Percentiles rank a stretch among this genome's conserved stretches.
These are phyloP conservation scores for Diaporthe citrichinensis DNA, from an alignment of 2,329 filamentous ascomycete species.

Conservation along the genomic window DNA sequence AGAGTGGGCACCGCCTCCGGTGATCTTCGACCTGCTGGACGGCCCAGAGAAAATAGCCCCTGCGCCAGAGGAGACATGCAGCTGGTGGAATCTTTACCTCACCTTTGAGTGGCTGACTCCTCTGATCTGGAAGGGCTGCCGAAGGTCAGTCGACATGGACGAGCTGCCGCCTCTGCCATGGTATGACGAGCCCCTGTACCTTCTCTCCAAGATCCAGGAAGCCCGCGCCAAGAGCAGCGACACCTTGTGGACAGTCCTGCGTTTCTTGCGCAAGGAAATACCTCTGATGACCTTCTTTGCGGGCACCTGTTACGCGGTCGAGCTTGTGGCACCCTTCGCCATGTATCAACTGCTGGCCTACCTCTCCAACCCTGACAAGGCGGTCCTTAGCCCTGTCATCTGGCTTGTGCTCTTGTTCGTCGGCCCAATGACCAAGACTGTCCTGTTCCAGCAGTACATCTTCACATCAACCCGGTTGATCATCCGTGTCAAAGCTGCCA, in stretches of 20 bases:
- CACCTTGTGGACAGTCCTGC: conserved; percentile 61
- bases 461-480: conserved; percentile 70
- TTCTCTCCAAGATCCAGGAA: conserved; percentile 59
- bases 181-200: conserved; percentile 68
- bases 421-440: conserved; percentile 63
- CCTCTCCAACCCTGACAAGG: conserved; percentile 58
- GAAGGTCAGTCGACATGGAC: conserved; percentile 60
- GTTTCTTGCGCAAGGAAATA: conserved; percentile 60
- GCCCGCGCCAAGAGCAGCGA: conserved; percentile 59
- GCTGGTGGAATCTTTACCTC: conserved; percentile 66
- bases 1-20: conserved; percentile 63
- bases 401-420: conserved; percentile 69
- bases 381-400: conserved; percentile 47
- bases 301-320: conserved; percentile 55
- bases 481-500: conserved; percentile 68
- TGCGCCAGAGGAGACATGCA: conserved; percentile 66
- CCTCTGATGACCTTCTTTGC: conserved; percentile 61
- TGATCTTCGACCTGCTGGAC: conserved; percentile 56
- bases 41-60: conserved; percentile 55
- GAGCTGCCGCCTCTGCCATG: conserved; percentile 65
- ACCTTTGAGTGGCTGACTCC: conserved; percentile 66
- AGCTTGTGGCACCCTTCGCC: conserved; percentile 66
- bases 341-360: conserved; percentile 68
- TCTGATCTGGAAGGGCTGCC: conserved; percentile 61
- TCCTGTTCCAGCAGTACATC: conserved; percentile 70